Evolutionary conservation across 2,329 filamentous ascomycete genomes (phyloP), one percentile per base, ranked within the genome.

Genomic region (Hypoxylon sp.): DNA sequence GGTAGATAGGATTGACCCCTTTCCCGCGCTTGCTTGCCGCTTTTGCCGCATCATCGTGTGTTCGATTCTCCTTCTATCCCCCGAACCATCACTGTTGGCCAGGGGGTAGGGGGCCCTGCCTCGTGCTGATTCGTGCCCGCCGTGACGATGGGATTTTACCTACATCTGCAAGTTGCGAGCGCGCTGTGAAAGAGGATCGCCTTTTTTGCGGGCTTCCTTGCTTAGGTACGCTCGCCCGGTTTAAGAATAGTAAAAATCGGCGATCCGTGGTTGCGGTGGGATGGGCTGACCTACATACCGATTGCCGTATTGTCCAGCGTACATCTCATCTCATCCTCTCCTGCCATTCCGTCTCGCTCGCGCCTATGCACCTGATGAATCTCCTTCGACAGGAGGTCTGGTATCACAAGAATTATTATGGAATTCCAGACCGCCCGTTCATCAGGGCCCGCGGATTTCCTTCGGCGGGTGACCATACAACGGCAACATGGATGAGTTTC

Each of bases 51-150:
- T 55, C 57, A 48, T 30, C 23, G 48, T 41, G 37, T 41, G 16
- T 41, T 21, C 16, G 9, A 21, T 53, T 46, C 19, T 43, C 34
- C 41, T 29, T 27, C 56, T 50, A 11, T 30, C 47, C 23, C 55
- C 48, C 37, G 37, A 41, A 30, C 27, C 9, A 29, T 30, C n/a
- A 14, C n/a, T 50, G 48, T 58, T 57, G 51, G 52, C 53, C 34
- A 54, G 60, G 56, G 51, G 37, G 7, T 4, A 5, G 37, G 37
- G 37, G 37, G 21, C 37, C 56, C 47, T 23, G 46, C 19, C 29
- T 50, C 41, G 39, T 62, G 43, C 25, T 69, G 67, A 69, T 69
- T 69, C 67, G 67, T 69, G 67, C 67, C 67, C 67, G 63, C 67
- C 67, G 63, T 67, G 55, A 63, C 32, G 21, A 66, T 66, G 56